These are phyloP conservation scores for Eucalyptus regnans DNA, from an alignment of 345 rosid species.

Conservation along the genomic window DNA sequence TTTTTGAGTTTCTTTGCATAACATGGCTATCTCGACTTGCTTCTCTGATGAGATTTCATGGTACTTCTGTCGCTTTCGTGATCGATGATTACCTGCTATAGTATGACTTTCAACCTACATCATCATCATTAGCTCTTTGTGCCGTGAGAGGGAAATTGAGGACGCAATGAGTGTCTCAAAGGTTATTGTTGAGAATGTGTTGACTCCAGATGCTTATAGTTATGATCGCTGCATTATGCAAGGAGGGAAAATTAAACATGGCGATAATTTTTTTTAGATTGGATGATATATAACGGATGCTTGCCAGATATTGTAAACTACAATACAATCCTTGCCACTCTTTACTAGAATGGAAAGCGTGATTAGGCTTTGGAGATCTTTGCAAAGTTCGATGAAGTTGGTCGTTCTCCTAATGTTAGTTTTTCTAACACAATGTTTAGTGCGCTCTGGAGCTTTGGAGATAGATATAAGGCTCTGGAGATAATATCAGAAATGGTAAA, in stretches of 20 bases:
- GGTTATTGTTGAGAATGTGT: slow-evolving; percentile 45
- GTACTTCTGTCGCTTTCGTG: background rate
- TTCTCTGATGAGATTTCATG: background rate
- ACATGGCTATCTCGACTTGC: background rate
- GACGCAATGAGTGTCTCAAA: slow-evolving; percentile 48
- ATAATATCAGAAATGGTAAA: slow-evolving; percentile 56
- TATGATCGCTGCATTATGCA: slow-evolving; percentile 78
- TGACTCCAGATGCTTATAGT: slow-evolving; percentile 56
- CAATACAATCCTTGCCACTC: slow-evolving; percentile 52
- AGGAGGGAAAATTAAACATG: slow-evolving; percentile 53
- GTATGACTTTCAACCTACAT: slow-evolving; percentile 41
- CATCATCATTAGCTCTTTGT: slow-evolving; percentile 49
- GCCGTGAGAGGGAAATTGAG: slow-evolving; percentile 52
- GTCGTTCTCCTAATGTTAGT: slow-evolving; percentile 58
- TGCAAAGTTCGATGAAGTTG: slow-evolving; percentile 45
- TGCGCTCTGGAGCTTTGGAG: slow-evolving; percentile 59
- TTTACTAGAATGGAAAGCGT: slow-evolving; percentile 58
- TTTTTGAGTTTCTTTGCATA: background rate
- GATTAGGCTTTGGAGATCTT: slow-evolving; percentile 70
- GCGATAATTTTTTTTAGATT: slow-evolving; percentile 42
- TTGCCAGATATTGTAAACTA: slow-evolving; percentile 69
- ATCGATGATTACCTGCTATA: background rate
- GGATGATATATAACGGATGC: slow-evolving; percentile 65
- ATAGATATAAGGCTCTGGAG: slow-evolving; percentile 39
- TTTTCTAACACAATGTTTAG: slow-evolving; percentile 76